Base-by-base conservation (phyloP, 1,284 basidiomycete species). In the Sporisorium sorghi region DNA sequence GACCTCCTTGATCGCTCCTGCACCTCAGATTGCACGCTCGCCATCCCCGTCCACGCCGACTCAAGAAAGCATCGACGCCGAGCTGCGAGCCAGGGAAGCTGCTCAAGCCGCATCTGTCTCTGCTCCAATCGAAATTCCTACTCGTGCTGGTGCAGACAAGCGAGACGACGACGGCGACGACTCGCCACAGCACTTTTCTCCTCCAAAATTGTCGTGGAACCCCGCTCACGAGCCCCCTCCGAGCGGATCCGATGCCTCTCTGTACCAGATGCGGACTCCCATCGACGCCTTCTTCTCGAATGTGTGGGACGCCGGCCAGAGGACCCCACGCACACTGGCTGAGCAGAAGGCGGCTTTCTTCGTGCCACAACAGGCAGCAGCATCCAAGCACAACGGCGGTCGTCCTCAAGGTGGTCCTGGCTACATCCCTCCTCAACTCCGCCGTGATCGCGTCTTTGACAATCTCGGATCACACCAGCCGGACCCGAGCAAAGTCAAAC, bases 1-100 rank as follows among this genome's bases (percentile, higher is more conserved):
- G 47, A 87, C 93, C 56, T 92, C 94, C 82, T 86, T 97, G 72
- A 91, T 96, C 87, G 88, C 90, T 33, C 91, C 89, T 2, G 86
- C 85, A 73, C 87, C 73, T 11, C 57, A 70, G 23, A 53, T 70
- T 7, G 53, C 51, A 23, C 59, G 68, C 7, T 85, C 57, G 83
- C 72, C 60, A 8, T 73, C 78, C n/a, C 66, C 63, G 15, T 58
- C 77, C 0, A 74, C 62, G 17, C 71, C 71, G n/a, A 73, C 71
- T 6, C 71, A 68, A 28, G 50, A 58, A 11, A 48, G 33, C 35
- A 68, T 68, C 21, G 71, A 73, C 39, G 64, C 71, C 24, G 65
- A 65, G 47, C 0, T 32, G 30, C 47, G 37, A 30, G 43, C 57
- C 2, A 50, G 53, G n/a, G 52, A 52, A 37, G 52, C 40, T 10